Base-by-base conservation (phyloP, 2,329 filamentous ascomycete species). In the Rasamsonia emersonii region DNA sequence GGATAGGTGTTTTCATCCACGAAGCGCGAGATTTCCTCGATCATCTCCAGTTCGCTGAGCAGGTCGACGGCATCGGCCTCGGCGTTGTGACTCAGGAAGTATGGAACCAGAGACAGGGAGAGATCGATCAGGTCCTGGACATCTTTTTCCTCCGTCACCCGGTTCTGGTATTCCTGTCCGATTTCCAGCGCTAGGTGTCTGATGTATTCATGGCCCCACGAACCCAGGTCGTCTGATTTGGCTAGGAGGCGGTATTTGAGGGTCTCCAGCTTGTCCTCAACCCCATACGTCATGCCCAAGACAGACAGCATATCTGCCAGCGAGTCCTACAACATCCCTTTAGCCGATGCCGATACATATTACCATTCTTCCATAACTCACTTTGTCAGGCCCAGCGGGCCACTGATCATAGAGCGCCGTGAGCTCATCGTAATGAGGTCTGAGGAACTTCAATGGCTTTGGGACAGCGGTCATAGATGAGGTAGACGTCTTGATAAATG, bases 381-480 rank as follows among this genome's bases (percentile, higher is more conserved):
- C 85, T 75, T 93, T 94, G 65, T 94, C 77, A 32, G 86, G 77
- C 43, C 86, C 78, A 35, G 74, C 73, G 3, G 82, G 73, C 91
- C 93, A 98, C 58, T 81, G 75, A 38, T 93, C 88, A 67, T 95
- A 94, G 17, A 88, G 69, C 59, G 82, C 82, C 41, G 82, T 82
- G 54, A 98, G 71, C 36, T 82, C 78, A 63, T 93, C 83, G 67
- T 96, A 98, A 63, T 98, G 89, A 46, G 89, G 91, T 67, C 91
- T 78, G 43, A 98, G 75, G 61, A 98, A 98, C 65, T 98, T 98
- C 51, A 98, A 74, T 19, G 91, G 91, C 66, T 98, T 98, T 15
- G 93, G 91, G 41, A 98, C 91, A 38, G 91, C 91, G 29, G 91
- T 98, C 91, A 98, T 98, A 27, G 93, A 98, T 38, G 88, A 96